A percentile compares a stretch with the other conserved stretches of the same genome.
These are phyloP conservation scores for Canavalia ensiformis DNA, from an alignment of 306 rosid species.

Conservation along the genomic window DNA sequence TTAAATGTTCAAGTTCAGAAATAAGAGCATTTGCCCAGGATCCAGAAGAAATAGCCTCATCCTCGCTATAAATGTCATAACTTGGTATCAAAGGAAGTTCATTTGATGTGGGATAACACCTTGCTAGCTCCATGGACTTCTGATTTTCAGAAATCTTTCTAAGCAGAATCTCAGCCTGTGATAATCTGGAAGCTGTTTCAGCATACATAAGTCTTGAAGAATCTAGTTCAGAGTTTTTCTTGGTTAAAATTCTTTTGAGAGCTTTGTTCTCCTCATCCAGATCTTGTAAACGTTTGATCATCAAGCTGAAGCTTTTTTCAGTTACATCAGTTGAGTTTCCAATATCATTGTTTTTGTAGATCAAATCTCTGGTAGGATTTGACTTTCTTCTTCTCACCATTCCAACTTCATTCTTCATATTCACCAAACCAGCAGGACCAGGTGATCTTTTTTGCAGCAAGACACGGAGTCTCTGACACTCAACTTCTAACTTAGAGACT, in stretches of 20 bases:
- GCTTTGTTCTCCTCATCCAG: conserved; percentile 83
- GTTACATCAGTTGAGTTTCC: conserved; percentile 58
- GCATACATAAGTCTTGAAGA: conserved; percentile 62
- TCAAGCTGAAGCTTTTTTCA: conserved; percentile 50
- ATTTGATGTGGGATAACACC: conserved; percentile 49
- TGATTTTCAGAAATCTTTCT: conserved; percentile 57
- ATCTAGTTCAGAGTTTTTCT: conserved; percentile 61
- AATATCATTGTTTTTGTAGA: conserved; percentile 46
- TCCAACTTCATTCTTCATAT: conserved; percentile 56
- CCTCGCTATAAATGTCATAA: conserved; percentile 64
- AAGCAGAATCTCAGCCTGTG: conserved; percentile 64
- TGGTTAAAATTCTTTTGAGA: conserved; percentile 62
- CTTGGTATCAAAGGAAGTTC: conserved; percentile 57
- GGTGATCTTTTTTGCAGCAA: conserved; percentile 58
- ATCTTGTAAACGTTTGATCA: conserved; percentile 63
- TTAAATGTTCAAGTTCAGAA: conserved; percentile 64
- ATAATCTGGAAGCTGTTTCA: conserved; percentile 69
- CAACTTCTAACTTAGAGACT: conserved; percentile 70
- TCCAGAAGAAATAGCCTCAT: conserved; percentile 67
- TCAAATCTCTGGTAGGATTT: conserved; percentile 59
- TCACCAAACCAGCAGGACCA: conserved; percentile 50
- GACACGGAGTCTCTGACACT: conserved; percentile 73
- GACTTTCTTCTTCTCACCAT: conserved; percentile 60
- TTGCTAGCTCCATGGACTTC: conserved; percentile 58
- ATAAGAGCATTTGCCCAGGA: conserved; percentile 72